phyloP scores from a whole-genome alignment of 805 yeast genomes.

The Debaryomyces prosopidis region DNA sequence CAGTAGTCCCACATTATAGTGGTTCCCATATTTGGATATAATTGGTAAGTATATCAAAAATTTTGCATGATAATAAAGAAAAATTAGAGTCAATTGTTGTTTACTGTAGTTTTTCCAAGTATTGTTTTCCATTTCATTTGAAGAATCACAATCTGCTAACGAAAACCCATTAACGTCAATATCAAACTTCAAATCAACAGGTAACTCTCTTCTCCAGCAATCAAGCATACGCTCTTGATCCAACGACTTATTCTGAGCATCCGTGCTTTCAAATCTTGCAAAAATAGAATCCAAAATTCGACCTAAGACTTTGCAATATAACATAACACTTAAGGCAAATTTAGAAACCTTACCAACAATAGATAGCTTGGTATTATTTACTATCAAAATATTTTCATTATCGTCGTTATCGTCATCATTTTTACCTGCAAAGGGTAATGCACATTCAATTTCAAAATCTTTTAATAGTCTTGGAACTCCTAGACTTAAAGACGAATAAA shows the following conservation, averaged over 20 bases:
- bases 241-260: slow-evolving; percentile 27
- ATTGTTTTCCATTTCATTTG: slow-evolving; percentile 11
- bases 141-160: slow-evolving; percentile 27
- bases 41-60: slow-evolving; percentile 43
- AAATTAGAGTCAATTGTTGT: slow-evolving; percentile 54
- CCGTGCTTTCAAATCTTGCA: slow-evolving; percentile 49
- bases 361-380: slow-evolving; percentile 58
- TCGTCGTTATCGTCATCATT: slow-evolving; percentile 45
- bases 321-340: slow-evolving; percentile 62
- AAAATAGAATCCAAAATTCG: slow-evolving; percentile 70
- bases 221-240: slow-evolving; percentile 67
- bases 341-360: slow-evolving; percentile 71
- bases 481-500: slow-evolving; percentile 68
- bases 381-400: slow-evolving; percentile 56
- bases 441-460: slow-evolving; percentile 85
- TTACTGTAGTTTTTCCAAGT: slow-evolving; percentile 34
- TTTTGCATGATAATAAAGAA: slow-evolving; percentile 43
- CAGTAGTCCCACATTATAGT: slow-evolving; percentile 43
- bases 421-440: slow-evolving; percentile 63
- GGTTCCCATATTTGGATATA: slow-evolving; percentile 41
- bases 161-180: slow-evolving; percentile 59
- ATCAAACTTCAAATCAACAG: slow-evolving; percentile 60
- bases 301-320: slow-evolving; percentile 73
- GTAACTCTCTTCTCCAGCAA: slow-evolving; percentile 74
- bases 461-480: slow-evolving; percentile 83